phyloP scores from a whole-genome alignment of 176 grass and related monocot species.

The Tillandsia fasciculata region DNA sequence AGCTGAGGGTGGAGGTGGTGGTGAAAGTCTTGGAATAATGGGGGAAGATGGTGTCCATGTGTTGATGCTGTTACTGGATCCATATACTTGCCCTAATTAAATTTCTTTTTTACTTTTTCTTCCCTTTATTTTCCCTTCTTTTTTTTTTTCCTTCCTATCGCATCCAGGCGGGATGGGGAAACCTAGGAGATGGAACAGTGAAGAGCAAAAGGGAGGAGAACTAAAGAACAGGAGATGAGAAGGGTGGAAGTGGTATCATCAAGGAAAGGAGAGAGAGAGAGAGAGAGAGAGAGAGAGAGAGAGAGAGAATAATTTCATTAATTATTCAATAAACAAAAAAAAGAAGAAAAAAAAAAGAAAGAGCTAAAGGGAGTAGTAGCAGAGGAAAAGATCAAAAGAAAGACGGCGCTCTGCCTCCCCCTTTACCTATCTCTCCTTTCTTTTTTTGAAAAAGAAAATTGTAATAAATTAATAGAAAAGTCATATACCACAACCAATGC shows the following conservation, averaged over 20 bases:
- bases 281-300: background rate
- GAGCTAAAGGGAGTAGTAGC: background rate
- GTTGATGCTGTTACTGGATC: slow-evolving; percentile 2
- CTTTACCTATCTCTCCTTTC: background rate
- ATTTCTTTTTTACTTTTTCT: background rate
- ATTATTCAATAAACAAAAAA: background rate
- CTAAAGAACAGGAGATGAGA: background rate
- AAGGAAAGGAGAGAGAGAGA: background rate
- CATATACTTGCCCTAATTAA: background rate
- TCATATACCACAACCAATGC: slow-evolving; percentile 1
- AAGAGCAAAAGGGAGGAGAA: background rate
- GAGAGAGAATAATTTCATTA: background rate
- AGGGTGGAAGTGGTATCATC: background rate
- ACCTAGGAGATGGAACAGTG: slow-evolving; percentile 11
- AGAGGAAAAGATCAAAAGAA: background rate
- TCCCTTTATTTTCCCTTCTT: background rate
- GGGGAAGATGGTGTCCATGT: slow-evolving; percentile 5
- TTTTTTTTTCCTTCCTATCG: background rate
- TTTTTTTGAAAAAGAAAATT: background rate
- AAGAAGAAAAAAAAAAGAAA: too few relatives aligned
- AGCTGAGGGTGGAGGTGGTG: slow-evolving; percentile 4
- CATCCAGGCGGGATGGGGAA: background rate
- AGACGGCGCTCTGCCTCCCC: slow-evolving; percentile 1
- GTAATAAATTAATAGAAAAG: background rate
- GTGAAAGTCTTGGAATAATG: background rate